phyloP scores from a whole-genome alignment of 768 basidiomycete species.

The Leccinum disarticulatum region DNA sequence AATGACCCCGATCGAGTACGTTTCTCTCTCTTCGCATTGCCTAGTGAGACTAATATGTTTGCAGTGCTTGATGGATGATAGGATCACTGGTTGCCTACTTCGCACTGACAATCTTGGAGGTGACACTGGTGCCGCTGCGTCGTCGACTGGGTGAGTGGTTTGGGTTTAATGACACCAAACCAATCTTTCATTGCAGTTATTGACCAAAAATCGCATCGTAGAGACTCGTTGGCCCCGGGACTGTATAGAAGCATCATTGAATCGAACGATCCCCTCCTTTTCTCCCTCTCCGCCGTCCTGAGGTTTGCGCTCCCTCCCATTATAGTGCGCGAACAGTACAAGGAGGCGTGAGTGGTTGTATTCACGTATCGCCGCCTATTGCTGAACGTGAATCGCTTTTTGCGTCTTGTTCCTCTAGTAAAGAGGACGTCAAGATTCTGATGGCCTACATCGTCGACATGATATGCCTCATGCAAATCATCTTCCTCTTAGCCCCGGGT shows the following conservation, averaged over 20 bases:
- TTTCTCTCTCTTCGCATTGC: too few relatives aligned
- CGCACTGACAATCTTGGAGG: neutral
- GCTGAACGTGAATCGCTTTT: neutral
- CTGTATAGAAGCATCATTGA: neutral
- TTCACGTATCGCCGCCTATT: too few relatives aligned
- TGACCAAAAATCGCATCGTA: neutral
- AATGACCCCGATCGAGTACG: too few relatives aligned
- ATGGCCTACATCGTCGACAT: conserved; percentile 15
- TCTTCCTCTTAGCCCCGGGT: too few relatives aligned
- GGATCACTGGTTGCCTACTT: neutral
- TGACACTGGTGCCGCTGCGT: neutral
- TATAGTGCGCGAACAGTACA: neutral
- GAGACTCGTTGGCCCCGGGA: conserved; percentile 1
- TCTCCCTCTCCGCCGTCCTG: neutral
- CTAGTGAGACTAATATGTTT: too few relatives aligned
- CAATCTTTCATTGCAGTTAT: neutral
- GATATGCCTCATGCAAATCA: neutral
- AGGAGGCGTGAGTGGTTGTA: conserved; percentile 3
- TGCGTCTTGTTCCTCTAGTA: neutral
- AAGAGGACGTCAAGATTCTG: conserved; percentile 9
- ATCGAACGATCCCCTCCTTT: neutral
- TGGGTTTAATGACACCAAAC: neutral
- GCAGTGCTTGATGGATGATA: too few relatives aligned
- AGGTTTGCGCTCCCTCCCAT: neutral
- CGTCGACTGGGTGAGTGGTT: conserved; percentile 1